A percentile compares a stretch with the other conserved stretches of the same genome.
These are phyloP conservation scores for Talaromyces proteolyticus DNA, from an alignment of 495 filamentous ascomycete genomes.

Conservation along the genomic window DNA sequence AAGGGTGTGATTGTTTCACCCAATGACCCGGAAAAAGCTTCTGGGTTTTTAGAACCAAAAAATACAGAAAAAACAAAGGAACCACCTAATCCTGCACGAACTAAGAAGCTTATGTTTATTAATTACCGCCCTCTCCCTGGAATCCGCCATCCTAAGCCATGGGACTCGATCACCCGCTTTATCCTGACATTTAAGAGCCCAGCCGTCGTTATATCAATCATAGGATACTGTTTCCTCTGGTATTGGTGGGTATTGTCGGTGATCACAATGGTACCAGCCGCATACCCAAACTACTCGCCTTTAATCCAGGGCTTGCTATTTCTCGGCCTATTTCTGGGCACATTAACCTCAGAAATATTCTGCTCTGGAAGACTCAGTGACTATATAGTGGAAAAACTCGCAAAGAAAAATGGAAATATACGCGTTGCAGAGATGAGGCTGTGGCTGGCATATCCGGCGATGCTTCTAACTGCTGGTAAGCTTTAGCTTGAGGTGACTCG, in stretches of 20 bases:
- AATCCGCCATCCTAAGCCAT: conserved; percentile 47
- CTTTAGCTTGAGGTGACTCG: background rate
- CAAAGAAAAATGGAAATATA: conserved; percentile 38
- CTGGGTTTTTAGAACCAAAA: background rate
- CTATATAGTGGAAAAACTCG: conserved; percentile 37
- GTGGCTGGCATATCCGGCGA: conserved; percentile 54
- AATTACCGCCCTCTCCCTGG: conserved; percentile 47
- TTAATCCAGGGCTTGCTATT: conserved; percentile 55
- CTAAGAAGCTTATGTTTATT: conserved; percentile 42
- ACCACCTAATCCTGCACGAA: conserved; percentile 26
- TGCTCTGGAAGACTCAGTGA: conserved; percentile 52
- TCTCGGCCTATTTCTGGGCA: conserved; percentile 52
- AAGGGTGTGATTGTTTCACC: background rate
- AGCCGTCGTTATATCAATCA: conserved; percentile 36
- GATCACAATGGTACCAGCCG: conserved; percentile 53
- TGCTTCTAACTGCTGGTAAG: conserved; percentile 39
- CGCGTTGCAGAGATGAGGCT: conserved; percentile 53
- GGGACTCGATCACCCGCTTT: conserved; percentile 42
- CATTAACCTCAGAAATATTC: conserved; percentile 45
- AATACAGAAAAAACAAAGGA: background rate
- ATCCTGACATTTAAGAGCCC: conserved; percentile 42
- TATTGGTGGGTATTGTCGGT: conserved; percentile 62
- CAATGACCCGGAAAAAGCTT: conserved; percentile 22
- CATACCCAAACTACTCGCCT: conserved; percentile 45
- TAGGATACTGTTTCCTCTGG: conserved; percentile 51